Conservation (phyloP, 1,284 basidiomycete species). For the Austroboletus niveus region DNA sequence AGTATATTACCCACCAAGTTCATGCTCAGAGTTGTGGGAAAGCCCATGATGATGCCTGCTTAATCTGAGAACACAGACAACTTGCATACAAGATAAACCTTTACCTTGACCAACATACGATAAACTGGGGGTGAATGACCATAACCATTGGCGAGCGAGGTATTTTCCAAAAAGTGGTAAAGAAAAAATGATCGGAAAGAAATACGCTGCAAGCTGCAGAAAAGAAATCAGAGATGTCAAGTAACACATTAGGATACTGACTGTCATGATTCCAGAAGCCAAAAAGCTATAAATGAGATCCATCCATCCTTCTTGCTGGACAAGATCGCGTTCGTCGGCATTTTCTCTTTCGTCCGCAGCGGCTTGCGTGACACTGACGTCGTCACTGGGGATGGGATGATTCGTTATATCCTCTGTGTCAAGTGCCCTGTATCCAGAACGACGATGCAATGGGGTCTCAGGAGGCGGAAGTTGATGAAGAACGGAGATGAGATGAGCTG, state of each 20-base stretch:
- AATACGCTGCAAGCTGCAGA: constrained; percentile 70
- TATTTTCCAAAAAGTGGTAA: constrained; percentile 89
- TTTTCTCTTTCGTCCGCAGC: constrained; percentile 14
- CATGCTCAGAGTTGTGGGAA: constrained; percentile 93
- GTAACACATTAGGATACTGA: constrained; percentile 34
- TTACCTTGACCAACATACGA: constrained; percentile 88
- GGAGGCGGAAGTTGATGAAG: constrained; percentile 77
- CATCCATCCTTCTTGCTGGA: constrained; percentile 68
- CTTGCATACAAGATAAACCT: constrained; percentile 7
- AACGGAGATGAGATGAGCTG: constrained; percentile 91
- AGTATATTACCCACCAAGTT: constrained; percentile 56
- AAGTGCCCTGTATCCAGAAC: constrained; percentile 53
- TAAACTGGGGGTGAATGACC: constrained; percentile 92
- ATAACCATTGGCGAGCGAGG: constrained; percentile 86
- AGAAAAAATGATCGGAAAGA: constrained; percentile 89
- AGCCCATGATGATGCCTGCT: constrained; percentile 96
- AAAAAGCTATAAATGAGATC: constrained; percentile 74
- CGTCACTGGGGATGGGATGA: neutral
- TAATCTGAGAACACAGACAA: constrained; percentile 3
- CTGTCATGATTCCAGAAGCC: constrained; percentile 70
- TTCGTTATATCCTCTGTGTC: constrained; percentile 34
- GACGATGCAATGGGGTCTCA: constrained; percentile 49
- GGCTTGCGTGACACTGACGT: constrained; percentile 1
- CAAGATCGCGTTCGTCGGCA: constrained; percentile 40
- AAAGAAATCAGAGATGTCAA: constrained; percentile 4